Base-by-base conservation (phyloP, 495 filamentous ascomycete genomes). In the Penicillium malachiteum region DNA sequence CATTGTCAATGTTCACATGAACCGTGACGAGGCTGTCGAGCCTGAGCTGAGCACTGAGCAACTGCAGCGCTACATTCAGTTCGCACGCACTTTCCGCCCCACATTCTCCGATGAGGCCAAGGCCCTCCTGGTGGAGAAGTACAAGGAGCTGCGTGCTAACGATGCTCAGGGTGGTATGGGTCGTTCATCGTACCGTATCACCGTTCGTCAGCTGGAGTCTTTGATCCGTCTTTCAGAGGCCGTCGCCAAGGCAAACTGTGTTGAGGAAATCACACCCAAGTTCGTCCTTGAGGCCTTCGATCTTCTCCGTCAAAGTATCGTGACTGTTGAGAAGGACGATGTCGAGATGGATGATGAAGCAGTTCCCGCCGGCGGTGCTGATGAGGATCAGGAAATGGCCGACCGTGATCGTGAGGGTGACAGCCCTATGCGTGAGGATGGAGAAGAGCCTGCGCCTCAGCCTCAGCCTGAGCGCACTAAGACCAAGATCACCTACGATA, bases 41-140 rank as follows among this genome's bases (percentile, higher is more conserved):
- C 94, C 94, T 0, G 92, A 97, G 66, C 91, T 96, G 70, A 93
- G 87, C 63, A 99, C 94, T 44, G 94, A 97, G 75, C 93, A 97
- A 67, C 76, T 99, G 34, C 94, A 97, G 72, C 86, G 94, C 42
- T 99, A 97, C 69, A 97, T 99, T 68, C 90, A 93, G 7, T 97
- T 97, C 66, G 95, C 95, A 1, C 80, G 89, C 2, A 97, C 94
- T 1, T 97, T 97, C 84, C 87, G 89, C 48, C 94, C 94, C 13
- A 88, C 94, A 54, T 97, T 99, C 75, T 89, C 86, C 0, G 83
- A 87, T 10, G 92, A 95, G 68, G 92, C 94, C 21, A 95, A 91
- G 71, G 72, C 80, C 17, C 76, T 91, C 3, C 82, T 99, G 3
- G 93, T 99, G 7, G 80, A 90, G 67, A 91, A 91, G 69, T 99